phyloP scores from a whole-genome alignment of 2,329 filamentous ascomycete genomes.

The Corynespora cassiicola region DNA sequence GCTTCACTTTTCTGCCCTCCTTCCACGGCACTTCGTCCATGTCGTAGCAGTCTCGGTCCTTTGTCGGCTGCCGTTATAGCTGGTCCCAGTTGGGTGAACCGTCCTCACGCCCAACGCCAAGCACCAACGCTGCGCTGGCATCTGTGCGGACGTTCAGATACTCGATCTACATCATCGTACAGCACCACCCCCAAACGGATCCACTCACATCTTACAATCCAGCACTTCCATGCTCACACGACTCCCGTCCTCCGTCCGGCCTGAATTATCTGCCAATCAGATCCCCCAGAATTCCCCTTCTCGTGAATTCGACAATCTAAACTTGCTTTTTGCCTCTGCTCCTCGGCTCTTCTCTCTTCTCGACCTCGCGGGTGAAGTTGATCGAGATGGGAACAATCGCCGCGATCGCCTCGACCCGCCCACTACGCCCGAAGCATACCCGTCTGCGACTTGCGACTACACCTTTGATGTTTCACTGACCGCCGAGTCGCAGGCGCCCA shows the following conservation, averaged over 20 bases:
- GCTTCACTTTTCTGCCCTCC: slow-evolving; percentile 1
- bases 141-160: slow-evolving; percentile 3
- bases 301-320: background rate
- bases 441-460: background rate
- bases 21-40: too few species aligned
- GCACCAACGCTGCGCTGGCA: slow-evolving; percentile 12
- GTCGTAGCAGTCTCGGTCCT: too few species aligned
- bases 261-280: background rate
- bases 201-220: background rate
- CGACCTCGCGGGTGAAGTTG: too few species aligned
- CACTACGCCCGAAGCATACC: background rate
- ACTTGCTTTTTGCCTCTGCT: too few species aligned
- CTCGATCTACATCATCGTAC: slow-evolving; percentile 13
- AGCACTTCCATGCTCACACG: background rate
- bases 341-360: too few species aligned
- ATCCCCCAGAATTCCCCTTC: background rate
- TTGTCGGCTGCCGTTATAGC: background rate
- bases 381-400: too few species aligned
- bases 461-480: slow-evolving; percentile 2
- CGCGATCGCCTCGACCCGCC: too few species aligned
- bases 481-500: slow-evolving; percentile 5
- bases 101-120: slow-evolving; percentile 12
- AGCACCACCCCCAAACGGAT: background rate
- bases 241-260: background rate
- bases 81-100: slow-evolving; percentile 9